Evolutionary conservation across 2,329 filamentous ascomycete genomes (phyloP).

Genomic region (Penicillium sclerotigenum): DNA sequence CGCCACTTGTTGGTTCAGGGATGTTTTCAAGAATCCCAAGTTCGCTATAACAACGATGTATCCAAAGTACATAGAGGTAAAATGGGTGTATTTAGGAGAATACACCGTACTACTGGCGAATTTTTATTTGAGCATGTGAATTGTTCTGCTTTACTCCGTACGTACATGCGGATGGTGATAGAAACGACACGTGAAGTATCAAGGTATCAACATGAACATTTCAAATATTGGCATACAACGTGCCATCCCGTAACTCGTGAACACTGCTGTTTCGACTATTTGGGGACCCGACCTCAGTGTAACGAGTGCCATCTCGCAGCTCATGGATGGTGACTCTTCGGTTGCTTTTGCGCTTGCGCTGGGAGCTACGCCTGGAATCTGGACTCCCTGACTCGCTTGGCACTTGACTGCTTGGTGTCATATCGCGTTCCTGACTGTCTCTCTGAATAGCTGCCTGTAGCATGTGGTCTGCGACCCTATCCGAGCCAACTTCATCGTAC

Average conservation of each 20-base stretch:
- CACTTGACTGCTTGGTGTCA: slow-evolving; percentile 25
- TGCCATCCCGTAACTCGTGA: slow-evolving; percentile 44
- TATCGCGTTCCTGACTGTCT: slow-evolving; percentile 27
- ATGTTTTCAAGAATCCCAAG: too few relatives aligned
- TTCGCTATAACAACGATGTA: too few relatives aligned
- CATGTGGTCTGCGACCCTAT: slow-evolving; percentile 35
- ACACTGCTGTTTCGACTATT: slow-evolving; percentile 33
- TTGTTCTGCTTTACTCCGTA: not conserved
- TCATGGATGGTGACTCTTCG: slow-evolving; percentile 43
- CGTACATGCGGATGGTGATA: not conserved
- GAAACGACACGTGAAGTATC: not conserved
- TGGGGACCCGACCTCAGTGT: slow-evolving; percentile 41
- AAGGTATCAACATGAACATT: not conserved
- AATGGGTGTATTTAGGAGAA: too few relatives aligned
- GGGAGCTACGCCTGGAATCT: slow-evolving; percentile 29
- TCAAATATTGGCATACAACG: slow-evolving; percentile 42
- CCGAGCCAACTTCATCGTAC: slow-evolving; percentile 39
- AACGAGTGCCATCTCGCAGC: slow-evolving; percentile 41
- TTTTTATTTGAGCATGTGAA: not conserved
- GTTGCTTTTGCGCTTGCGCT: slow-evolving; percentile 29
- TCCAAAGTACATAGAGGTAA: too few relatives aligned
- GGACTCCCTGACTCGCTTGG: slow-evolving; percentile 35
- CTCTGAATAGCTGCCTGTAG: slow-evolving; percentile 35
- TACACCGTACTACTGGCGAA: not conserved
- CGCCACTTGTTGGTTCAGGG: too few relatives aligned